Evolutionary conservation across 306 rosid species (phyloP).

Genomic region (Vigna nakashimae): DNA sequence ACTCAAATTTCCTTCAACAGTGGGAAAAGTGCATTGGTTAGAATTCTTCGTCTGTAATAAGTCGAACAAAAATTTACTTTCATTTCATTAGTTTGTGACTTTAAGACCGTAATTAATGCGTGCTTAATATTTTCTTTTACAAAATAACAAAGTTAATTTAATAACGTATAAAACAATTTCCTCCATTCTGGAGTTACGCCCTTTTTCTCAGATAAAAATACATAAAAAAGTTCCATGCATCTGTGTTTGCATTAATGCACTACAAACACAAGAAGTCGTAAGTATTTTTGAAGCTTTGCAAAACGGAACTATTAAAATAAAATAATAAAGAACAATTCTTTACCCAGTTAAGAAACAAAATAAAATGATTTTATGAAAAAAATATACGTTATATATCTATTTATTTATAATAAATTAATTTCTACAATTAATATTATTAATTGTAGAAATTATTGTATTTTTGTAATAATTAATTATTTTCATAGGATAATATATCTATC

Average conservation of each 20-base stretch:
- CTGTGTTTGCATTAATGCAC: neutral
- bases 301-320: neutral
- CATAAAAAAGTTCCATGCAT: neutral
- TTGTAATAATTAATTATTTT: no score
- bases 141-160: neutral
- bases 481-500: no score
- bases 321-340: no score
- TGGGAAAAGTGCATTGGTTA: no score
- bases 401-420: no score
- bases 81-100: neutral
- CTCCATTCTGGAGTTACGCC: neutral
- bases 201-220: neutral
- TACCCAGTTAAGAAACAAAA: neutral
- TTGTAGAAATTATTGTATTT: no score
- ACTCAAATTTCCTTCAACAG: no score
- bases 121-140: neutral
- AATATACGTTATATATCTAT: no score
- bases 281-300: neutral
- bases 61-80: neutral
- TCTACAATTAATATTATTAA: no score
- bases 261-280: neutral
- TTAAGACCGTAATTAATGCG: neutral
- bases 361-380: neutral
- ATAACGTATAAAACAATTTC: neutral
- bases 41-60: neutral